Evolutionary conservation across 2,329 filamentous ascomycete species (phyloP).

Genomic region (Coniochaeta hoffmannii): DNA sequence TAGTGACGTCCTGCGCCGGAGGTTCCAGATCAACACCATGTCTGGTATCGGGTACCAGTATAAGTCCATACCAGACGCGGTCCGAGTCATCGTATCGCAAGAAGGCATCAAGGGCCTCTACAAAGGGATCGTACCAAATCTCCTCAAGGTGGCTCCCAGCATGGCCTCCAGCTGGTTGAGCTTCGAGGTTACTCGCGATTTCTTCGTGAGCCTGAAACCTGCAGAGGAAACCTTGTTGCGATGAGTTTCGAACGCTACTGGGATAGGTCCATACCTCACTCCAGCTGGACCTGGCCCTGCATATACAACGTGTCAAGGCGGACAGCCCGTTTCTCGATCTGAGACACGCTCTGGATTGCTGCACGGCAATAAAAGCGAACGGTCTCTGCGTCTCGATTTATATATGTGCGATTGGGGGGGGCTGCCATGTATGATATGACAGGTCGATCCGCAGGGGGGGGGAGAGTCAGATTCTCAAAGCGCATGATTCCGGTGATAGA

Average conservation of each 20-base stretch:
- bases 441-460: neutral
- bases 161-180: constrained; percentile 99
- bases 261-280: too few species aligned
- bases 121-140: constrained; percentile 91
- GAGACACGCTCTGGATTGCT: too few species aligned
- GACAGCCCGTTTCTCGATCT: too few species aligned
- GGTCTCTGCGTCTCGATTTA: too few species aligned
- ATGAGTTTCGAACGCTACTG: too few species aligned
- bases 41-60: constrained; percentile 96
- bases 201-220: constrained; percentile 58
- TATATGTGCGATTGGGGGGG: too few species aligned
- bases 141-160: constrained; percentile 94
- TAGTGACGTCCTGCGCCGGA: constrained; percentile 82
- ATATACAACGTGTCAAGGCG: too few species aligned
- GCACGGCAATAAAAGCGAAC: too few species aligned
- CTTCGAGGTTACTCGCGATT: constrained; percentile 89
- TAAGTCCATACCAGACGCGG: constrained; percentile 75
- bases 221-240: constrained; percentile 24
- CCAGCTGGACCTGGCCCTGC: too few species aligned
- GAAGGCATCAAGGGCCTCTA: constrained; percentile 84
- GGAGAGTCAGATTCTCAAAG: neutral
- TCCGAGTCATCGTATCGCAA: constrained; percentile 71
- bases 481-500: neutral
- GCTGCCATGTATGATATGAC: neutral
- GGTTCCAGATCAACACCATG: constrained; percentile 99